A percentile compares a stretch with the other conserved stretches of the same genome.
phyloP scores from a whole-genome alignment of 768 basidiomycete genomes.

The Boletus tylopilopsis region DNA sequence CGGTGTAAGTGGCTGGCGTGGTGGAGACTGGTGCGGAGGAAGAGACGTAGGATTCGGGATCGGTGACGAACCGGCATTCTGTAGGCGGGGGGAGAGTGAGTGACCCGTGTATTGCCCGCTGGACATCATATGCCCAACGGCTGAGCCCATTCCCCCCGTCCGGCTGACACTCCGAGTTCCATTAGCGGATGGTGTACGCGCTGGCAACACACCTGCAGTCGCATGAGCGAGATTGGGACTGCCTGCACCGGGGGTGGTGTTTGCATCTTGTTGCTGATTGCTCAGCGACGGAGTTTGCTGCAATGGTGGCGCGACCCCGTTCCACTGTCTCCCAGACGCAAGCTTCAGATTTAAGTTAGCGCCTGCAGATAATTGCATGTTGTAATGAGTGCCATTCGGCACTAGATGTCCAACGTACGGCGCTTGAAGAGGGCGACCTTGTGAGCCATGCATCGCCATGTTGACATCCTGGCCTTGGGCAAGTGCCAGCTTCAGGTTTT shows the following conservation, averaged over 20 bases:
- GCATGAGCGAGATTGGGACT: slow-evolving; percentile 35
- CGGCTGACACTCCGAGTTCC: slow-evolving; percentile 47
- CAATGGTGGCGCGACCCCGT: slow-evolving; percentile 21
- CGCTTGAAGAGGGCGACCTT: slow-evolving; percentile 36
- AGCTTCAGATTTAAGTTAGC: slow-evolving; percentile 36
- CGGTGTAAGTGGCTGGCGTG: slow-evolving; percentile 47
- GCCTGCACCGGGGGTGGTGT: slow-evolving; percentile 24
- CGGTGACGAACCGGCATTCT: slow-evolving; percentile 43
- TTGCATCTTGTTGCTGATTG: slow-evolving; percentile 25
- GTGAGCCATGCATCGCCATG: slow-evolving; percentile 30
- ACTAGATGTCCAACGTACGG: slow-evolving; percentile 30
- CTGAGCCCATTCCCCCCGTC: slow-evolving; percentile 14
- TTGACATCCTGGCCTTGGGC: slow-evolving; percentile 41
- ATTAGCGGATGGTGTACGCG: slow-evolving; percentile 54
- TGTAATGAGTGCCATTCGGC: slow-evolving; percentile 28
- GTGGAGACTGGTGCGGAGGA: slow-evolving; percentile 42
- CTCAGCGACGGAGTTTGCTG: slow-evolving; percentile 23
- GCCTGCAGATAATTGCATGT: slow-evolving; percentile 22
- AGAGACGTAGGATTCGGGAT: slow-evolving; percentile 40
- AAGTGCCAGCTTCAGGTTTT: slow-evolving; percentile 55
- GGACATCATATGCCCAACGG: slow-evolving; percentile 28
- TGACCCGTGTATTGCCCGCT: slow-evolving; percentile 42
- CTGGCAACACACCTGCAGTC: slow-evolving; percentile 35
- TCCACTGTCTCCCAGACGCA: slow-evolving; percentile 38
- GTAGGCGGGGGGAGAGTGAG: slow-evolving; percentile 49